Evolutionary conservation across 805 yeast species (phyloP), one percentile per base, ranked within the genome.

Genomic region (Grigorovia transvaalensis): DNA sequence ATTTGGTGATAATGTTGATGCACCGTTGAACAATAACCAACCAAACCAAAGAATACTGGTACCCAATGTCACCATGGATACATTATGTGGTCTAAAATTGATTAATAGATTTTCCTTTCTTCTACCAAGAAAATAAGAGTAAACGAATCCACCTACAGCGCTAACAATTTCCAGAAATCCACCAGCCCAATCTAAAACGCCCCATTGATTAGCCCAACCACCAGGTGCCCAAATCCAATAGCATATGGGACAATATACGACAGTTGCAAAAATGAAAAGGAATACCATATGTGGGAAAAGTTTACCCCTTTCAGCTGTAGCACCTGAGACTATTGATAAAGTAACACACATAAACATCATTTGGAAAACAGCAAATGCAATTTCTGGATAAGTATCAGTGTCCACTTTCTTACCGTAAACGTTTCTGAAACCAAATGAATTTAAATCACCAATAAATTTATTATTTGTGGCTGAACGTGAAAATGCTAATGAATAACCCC

Each of bases 401-500:
- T 29, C 44, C 11, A 43, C 33, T 55, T 73, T 62, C 19, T 66
- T 59, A 55, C 82, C 75, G 62, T 82, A 73, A 12, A 88, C 80
- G 64, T 85, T 77, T 63, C 85, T 78, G 63, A 88, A 81, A 5
- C 96, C 98, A 68, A 90, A 87, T 46, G 82, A 76, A 59, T 82
- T 82, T 59, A 91, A 69, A 66, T 91, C 84, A 6, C 99, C 99
- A 59, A 91, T 91, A 66, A 83, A 93, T 45, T 83, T 81, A 68
- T 90, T 89, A 38, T 83, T 72, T 20, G 57, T 53, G 1, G 96
- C 88, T 0, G 85, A 78, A n/a, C 75, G 60, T 0, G 91, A 81
- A 62, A 93, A 89, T 4, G 98, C 95, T 45, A 91, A 70, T 0
- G 96, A 88, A 66, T 88, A 90, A n/a, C 96, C 97, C 96, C 98